Evolutionary conservation across 805 yeast species (phyloP).

Genomic region (Candida chauliodis): DNA sequence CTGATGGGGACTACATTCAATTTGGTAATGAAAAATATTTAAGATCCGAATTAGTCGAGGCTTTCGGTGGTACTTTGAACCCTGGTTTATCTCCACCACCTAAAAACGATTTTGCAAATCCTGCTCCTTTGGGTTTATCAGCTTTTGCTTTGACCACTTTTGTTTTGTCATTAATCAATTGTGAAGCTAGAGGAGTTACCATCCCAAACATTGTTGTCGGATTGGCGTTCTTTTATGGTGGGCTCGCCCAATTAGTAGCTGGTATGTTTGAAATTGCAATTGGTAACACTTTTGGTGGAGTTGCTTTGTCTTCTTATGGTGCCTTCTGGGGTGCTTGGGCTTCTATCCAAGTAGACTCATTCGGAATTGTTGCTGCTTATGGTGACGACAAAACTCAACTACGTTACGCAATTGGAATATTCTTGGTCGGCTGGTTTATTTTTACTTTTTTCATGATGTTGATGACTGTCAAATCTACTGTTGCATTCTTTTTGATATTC

Average conservation of each 20-base stretch:
- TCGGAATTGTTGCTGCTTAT: constrained; percentile 37
- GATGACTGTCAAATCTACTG: constrained; percentile 40
- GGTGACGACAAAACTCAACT: constrained; percentile 22
- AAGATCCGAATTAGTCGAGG: constrained; percentile 54
- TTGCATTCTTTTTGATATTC: constrained; percentile 40
- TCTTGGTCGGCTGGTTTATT: constrained; percentile 41
- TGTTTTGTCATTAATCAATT: constrained; percentile 60
- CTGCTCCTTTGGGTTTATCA: constrained; percentile 71
- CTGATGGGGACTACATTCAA: constrained; percentile 60
- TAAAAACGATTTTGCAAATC: constrained; percentile 53
- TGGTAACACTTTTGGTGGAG: constrained; percentile 74
- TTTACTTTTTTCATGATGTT: constrained; percentile 41
- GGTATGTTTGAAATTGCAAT: constrained; percentile 75
- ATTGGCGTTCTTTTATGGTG: constrained; percentile 69
- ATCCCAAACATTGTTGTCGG: constrained; percentile 62
- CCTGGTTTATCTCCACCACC: constrained; percentile 55
- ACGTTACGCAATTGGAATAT: constrained; percentile 35
- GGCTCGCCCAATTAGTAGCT: constrained; percentile 65
- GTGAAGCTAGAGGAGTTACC: constrained; percentile 64
- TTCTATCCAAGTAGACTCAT: constrained; percentile 44
- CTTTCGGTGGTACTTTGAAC: constrained; percentile 81
- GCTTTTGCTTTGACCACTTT: constrained; percentile 70
- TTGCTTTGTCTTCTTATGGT: constrained; percentile 58
- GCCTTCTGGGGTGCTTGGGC: constrained; percentile 80
- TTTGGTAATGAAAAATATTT: constrained; percentile 72